Percentiles rank a stretch among this genome's conserved stretches.
Conservation (phyloP, 495 filamentous ascomycete species). For the Pyrenula massariospora region DNA sequence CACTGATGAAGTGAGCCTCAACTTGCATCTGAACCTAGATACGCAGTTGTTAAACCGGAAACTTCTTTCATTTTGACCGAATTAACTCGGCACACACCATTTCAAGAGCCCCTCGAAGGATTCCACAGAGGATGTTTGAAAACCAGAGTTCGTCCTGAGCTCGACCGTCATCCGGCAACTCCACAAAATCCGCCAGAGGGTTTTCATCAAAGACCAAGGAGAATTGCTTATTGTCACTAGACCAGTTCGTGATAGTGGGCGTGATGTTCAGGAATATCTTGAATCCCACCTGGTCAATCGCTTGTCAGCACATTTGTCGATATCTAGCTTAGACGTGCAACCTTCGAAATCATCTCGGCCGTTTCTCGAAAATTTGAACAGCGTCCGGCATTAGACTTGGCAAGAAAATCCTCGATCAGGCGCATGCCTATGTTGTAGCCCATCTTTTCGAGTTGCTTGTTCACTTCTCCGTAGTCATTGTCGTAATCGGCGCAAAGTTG, state of each 20-base stretch:
- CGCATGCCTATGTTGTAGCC: slow-evolving; percentile 96
- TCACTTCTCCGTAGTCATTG: slow-evolving; percentile 81
- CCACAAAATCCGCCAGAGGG: slow-evolving; percentile 92
- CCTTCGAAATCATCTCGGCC: slow-evolving; percentile 89
- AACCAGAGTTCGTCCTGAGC: slow-evolving; percentile 98
- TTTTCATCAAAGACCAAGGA: slow-evolving; percentile 95
- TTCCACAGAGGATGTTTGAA: slow-evolving; percentile 91
- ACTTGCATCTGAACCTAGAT: slow-evolving; percentile 92
- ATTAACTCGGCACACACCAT: slow-evolving; percentile 58
- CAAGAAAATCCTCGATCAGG: slow-evolving; percentile 94
- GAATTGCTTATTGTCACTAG: slow-evolving; percentile 89
- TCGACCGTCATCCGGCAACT: slow-evolving; percentile 88
- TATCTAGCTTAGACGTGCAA: not conserved
- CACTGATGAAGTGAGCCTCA: slow-evolving; percentile 92
- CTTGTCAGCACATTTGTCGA: not conserved
- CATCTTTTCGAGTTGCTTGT: slow-evolving; percentile 97
- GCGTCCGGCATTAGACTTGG: slow-evolving; percentile 78
- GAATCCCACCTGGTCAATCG: slow-evolving; percentile 66
- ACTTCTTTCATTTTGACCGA: too few relatives aligned
- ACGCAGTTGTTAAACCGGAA: slow-evolving; percentile 2
- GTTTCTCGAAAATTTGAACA: slow-evolving; percentile 92
- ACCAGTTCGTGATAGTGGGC: slow-evolving; percentile 92
- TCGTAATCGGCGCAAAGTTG: slow-evolving; percentile 95
- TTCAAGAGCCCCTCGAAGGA: slow-evolving; percentile 81
- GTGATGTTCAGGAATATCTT: slow-evolving; percentile 98